These are phyloP conservation scores for Cryomyces minteri DNA, from an alignment of 495 filamentous ascomycete species.

Conservation along the genomic window DNA sequence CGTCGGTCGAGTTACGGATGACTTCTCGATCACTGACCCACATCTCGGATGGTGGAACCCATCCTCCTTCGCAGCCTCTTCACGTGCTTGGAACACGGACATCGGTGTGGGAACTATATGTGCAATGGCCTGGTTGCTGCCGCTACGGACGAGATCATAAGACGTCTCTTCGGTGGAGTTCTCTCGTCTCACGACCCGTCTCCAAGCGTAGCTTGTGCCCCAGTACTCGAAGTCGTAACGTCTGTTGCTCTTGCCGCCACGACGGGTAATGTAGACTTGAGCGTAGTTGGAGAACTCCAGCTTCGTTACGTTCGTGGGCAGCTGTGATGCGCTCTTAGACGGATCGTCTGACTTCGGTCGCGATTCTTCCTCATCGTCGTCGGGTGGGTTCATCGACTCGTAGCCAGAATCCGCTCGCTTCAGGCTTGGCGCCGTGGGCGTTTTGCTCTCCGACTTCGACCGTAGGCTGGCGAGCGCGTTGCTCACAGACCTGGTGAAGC, in stretches of 20 bases:
- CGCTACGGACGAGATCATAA: slow-evolving; percentile 58
- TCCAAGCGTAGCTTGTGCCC: slow-evolving; percentile 76
- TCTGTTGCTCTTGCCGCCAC: slow-evolving; percentile 50
- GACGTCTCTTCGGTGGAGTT: slow-evolving; percentile 42
- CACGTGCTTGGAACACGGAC: slow-evolving; percentile 45
- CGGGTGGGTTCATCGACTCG: slow-evolving; percentile 27
- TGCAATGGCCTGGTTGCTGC: slow-evolving; percentile 45
- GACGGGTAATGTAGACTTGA: slow-evolving; percentile 64
- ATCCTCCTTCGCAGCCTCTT: slow-evolving; percentile 64
- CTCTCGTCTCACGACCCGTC: slow-evolving; percentile 45
- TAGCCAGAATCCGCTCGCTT: slow-evolving; percentile 43
- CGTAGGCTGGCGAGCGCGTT: slow-evolving; percentile 52
- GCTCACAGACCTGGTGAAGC: slow-evolving; percentile 37
- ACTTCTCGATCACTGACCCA: slow-evolving; percentile 61
- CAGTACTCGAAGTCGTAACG: slow-evolving; percentile 87
- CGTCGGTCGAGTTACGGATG: slow-evolving; percentile 49
- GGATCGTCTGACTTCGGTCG: slow-evolving; percentile 16
- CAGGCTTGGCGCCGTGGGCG: slow-evolving; percentile 24
- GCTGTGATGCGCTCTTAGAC: slow-evolving; percentile 15
- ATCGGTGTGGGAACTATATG: slow-evolving; percentile 71
- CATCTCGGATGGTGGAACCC: slow-evolving; percentile 81
- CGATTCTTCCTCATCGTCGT: slow-evolving; percentile 24
- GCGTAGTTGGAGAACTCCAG: slow-evolving; percentile 97
- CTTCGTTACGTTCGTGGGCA: slow-evolving; percentile 54
- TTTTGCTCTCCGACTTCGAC: slow-evolving; percentile 28